These are phyloP conservation scores for Malus hybrid DNA, from an alignment of 331 rosid species.

Conservation along the genomic window DNA sequence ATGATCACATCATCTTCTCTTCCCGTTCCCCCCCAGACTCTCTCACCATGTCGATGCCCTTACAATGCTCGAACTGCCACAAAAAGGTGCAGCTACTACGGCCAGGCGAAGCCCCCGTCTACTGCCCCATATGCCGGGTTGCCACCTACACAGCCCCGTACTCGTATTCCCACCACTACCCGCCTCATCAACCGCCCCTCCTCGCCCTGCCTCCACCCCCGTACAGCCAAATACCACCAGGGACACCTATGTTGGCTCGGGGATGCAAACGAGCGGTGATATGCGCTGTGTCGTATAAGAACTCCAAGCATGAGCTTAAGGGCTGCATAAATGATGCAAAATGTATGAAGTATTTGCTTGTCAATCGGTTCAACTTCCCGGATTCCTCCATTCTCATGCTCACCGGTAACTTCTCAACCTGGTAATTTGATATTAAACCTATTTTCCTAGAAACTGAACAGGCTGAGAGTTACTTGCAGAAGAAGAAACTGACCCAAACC, in stretches of 20 bases:
- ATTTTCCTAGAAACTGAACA: neutral
- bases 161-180: neutral
- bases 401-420: conserved; percentile 20
- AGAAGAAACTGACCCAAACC: conserved; percentile 28
- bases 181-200: neutral
- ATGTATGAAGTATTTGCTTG: conserved; percentile 35
- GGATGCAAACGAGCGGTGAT: conserved; percentile 33
- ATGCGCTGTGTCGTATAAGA: conserved; percentile 36
- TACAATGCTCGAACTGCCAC: neutral
- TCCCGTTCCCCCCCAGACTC: neutral
- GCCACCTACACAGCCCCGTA: neutral
- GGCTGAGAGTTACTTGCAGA: conserved; percentile 15
- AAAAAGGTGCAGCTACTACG: neutral
- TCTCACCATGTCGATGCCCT: neutral
- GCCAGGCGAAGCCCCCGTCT: neutral
- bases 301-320: conserved; percentile 27
- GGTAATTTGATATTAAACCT: neutral
- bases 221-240: conserved; percentile 8
- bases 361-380: conserved; percentile 32
- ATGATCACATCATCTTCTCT: neutral
- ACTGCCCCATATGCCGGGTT: neutral
- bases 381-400: conserved; percentile 37
- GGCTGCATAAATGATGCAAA: conserved; percentile 43
- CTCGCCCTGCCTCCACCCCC: neutral
- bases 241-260: neutral